phyloP scores from a whole-genome alignment of 2,329 filamentous ascomycete species.

The Pyrenochaeta sp. region DNA sequence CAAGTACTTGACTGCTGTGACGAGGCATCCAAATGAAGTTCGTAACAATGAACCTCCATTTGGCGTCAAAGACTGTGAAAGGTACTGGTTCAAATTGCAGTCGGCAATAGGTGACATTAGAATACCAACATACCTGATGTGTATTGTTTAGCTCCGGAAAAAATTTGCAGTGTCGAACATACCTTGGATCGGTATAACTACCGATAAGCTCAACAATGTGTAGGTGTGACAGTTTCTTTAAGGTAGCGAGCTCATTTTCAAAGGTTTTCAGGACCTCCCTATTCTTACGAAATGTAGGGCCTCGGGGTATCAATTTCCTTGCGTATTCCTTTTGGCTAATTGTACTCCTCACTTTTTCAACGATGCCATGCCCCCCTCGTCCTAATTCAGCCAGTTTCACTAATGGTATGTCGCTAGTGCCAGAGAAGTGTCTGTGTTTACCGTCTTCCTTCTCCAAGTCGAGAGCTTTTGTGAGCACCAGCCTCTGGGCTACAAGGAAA shows the following conservation, averaged over 20 bases:
- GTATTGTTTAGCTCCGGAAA: too few relatives aligned
- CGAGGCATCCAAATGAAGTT: constrained; percentile 22
- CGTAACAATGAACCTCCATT: constrained; percentile 12
- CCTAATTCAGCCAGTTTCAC: constrained; percentile 21
- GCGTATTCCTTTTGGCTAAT: constrained; percentile 30
- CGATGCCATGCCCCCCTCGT: constrained; percentile 24
- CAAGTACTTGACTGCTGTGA: constrained; percentile 13
- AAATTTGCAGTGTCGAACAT: too few relatives aligned
- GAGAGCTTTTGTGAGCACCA: constrained; percentile 12
- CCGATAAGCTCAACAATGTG: constrained; percentile 32
- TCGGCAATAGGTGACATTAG: constrained; percentile 39
- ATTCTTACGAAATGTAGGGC: constrained; percentile 15
- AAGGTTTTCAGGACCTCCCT: constrained; percentile 15
- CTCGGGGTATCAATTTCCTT: constrained; percentile 25
- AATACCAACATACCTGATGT: constrained; percentile 29
- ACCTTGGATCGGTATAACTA: constrained; percentile 41
- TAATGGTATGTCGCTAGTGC: constrained; percentile 13
- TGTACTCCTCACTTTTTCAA: constrained; percentile 30
- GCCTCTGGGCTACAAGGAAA: constrained; percentile 11
- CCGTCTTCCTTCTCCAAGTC: constrained; percentile 10
- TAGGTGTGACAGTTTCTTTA: constrained; percentile 22
- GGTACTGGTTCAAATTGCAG: constrained; percentile 5
- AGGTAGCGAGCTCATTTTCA: constrained; percentile 16
- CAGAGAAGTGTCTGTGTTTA: constrained; percentile 11
- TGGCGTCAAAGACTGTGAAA: not conserved